Evolutionary conservation across 768 basidiomycete species (phyloP).

Genomic region (Chalciporus piperatus): DNA sequence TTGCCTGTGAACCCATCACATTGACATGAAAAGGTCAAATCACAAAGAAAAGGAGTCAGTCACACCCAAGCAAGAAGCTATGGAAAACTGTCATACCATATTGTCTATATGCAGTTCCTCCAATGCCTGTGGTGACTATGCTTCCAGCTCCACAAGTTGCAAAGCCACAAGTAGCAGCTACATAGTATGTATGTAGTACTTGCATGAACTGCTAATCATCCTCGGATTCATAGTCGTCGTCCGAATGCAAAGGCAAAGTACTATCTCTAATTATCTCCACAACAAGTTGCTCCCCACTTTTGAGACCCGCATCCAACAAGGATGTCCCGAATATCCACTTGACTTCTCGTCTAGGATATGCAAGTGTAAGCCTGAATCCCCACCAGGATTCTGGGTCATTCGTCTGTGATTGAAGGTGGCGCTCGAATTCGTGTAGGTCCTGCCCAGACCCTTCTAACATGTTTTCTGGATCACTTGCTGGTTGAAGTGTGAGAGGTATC

Average conservation of each 20-base stretch:
- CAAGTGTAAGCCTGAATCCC: constrained; percentile 65
- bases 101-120: no score
- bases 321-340: constrained; percentile 41
- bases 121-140: no score
- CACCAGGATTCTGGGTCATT: constrained; percentile 50
- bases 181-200: no score
- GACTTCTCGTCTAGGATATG: constrained; percentile 70
- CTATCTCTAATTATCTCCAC: constrained; percentile 43
- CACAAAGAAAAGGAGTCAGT: no score
- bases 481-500: constrained; percentile 39
- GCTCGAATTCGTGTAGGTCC: constrained; percentile 36
- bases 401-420: constrained; percentile 30
- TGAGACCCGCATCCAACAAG: constrained; percentile 47
- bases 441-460: constrained; percentile 38
- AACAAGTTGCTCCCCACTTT: constrained; percentile 62
- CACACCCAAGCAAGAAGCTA: no score
- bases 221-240: constrained; percentile 60
- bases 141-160: no score
- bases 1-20: no score
- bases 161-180: no score
- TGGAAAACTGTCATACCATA: no score
- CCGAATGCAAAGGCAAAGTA: constrained; percentile 31
- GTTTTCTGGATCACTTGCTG: constrained; percentile 40
- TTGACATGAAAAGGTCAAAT: no score
- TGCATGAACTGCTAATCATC: constrained; percentile 26